Evolutionary conservation across 768 basidiomycete species (phyloP), one percentile per base, ranked within the genome.

Genomic region (Russula sp.): DNA sequence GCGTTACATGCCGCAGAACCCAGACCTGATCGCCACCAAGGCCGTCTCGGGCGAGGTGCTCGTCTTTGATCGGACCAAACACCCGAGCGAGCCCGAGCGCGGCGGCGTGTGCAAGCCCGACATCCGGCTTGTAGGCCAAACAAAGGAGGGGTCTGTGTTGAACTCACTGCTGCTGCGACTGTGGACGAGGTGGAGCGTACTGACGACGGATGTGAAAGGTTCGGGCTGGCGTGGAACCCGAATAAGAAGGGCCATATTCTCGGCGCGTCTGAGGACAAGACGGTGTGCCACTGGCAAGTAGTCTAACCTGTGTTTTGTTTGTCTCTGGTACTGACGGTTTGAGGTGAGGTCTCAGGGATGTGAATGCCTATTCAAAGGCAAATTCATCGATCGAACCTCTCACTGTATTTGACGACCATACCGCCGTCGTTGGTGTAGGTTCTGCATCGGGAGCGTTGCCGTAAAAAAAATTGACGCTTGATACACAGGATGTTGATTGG

Each of bases 1-100:
- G 63, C 85, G 97, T 56, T 99, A 98, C 73, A 98, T 98, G 95
- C 97, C 97, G 7, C 96, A 98, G 74, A 99, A 98, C 70, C 91
- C 94, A 2, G 92, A 98, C 75, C 74, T 99, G 67, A 90, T 99
- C 66, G 97, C 97, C 14, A 98, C 96, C 11, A 98, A 98, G 73
- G 81, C 94, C 22, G 83, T 93, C 8, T 85, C 83, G 7, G 97
- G 96, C 14, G 92, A 97, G 65, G 92, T 98, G 3, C 77, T 88
- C 60, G 76, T 99, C n/a, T 99, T 98, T 74, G 97, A 99, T 75
- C 78, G 97, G 61, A 98, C 97, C 39, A 98, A 97, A 74, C 96
- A 98, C 73, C 83, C 93, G 56, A 95, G 87, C 67, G 91, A 96
- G 69, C 94, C 96, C 3, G 89, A 91, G 71, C 82, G 85, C 43